A percentile compares a stretch with the other conserved stretches of the same genome.
phyloP scores from a whole-genome alignment of 2,329 filamentous ascomycete species.

The Xylariomycetidae sp. region DNA sequence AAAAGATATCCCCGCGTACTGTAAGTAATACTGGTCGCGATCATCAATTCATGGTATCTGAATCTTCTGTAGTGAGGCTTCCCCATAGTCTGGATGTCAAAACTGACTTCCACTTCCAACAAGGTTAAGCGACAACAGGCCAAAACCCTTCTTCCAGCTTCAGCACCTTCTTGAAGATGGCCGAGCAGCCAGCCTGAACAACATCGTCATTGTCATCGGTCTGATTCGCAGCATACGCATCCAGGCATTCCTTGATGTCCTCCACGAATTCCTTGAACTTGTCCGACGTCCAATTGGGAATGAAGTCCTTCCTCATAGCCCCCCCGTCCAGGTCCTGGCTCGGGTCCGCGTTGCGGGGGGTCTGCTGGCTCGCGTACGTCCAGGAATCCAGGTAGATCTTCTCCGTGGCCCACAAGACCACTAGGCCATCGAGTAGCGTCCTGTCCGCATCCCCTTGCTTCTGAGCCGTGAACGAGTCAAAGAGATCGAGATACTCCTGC shows the following conservation, averaged over 20 bases:
- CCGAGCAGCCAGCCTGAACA: constrained; percentile 29
- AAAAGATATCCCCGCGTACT: too few relatives aligned
- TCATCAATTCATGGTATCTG: too few relatives aligned
- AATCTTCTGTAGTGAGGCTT: too few relatives aligned
- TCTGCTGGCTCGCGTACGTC: constrained; percentile 41
- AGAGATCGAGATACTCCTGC: constrained; percentile 20
- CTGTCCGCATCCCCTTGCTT: constrained; percentile 4
- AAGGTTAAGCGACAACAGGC: too few relatives aligned
- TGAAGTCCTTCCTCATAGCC: constrained; percentile 57
- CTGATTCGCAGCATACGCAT: constrained; percentile 19
- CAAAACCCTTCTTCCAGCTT: constrained; percentile 54
- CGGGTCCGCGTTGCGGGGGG: constrained; percentile 9
- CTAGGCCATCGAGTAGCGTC: constrained; percentile 54
- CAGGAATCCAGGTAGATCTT: constrained; percentile 56
- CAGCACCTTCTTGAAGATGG: constrained; percentile 44
- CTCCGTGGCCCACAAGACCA: constrained; percentile 75
- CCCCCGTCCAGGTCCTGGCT: constrained; percentile 57
- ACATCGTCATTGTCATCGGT: constrained; percentile 23
- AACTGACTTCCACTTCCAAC: too few relatives aligned
- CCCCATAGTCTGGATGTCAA: too few relatives aligned
- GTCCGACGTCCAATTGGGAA: constrained; percentile 60
- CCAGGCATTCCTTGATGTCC: constrained; percentile 29
- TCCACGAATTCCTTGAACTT: constrained; percentile 50
- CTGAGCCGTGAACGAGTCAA: constrained; percentile 21
- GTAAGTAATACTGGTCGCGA: too few relatives aligned